Conservation (phyloP, 108 stramenopile species). For the Chaetoceros tenuissimus region DNA sequence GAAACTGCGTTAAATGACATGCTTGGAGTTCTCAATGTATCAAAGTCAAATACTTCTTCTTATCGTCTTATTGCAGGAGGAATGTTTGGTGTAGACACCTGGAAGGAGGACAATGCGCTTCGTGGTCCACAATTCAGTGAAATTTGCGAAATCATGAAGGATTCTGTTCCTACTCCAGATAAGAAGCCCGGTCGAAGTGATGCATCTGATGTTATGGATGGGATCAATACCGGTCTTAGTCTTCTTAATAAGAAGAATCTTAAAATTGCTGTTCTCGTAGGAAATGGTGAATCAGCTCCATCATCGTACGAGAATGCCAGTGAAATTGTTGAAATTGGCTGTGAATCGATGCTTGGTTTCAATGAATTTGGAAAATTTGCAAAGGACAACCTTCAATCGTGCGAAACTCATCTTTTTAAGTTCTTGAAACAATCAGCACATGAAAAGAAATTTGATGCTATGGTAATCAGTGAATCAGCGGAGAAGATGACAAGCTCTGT, state of each 20-base stretch:
- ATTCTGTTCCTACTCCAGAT: background rate
- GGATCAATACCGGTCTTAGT: slow-evolving; percentile 8
- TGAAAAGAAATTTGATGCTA: background rate
- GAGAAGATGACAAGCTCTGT: background rate
- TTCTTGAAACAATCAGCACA: background rate
- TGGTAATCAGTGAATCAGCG: background rate
- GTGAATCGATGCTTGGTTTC: background rate
- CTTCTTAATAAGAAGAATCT: slow-evolving; percentile 1
- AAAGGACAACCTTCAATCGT: background rate
- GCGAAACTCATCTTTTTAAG: background rate
- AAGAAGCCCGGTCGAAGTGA: background rate
- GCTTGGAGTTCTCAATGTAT: slow-evolving; percentile 19
- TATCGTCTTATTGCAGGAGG: slow-evolving; percentile 74
- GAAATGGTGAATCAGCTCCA: background rate
- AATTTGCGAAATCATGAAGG: background rate
- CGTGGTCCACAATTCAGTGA: slow-evolving; percentile 47
- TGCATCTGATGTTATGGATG: background rate
- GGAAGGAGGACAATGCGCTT: slow-evolving; percentile 69
- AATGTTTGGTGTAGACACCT: slow-evolving; percentile 66
- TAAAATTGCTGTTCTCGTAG: slow-evolving; percentile 18
- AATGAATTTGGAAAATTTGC: background rate
- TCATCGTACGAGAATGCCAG: background rate
- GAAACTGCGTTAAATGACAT: slow-evolving; percentile 21
- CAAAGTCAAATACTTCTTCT: slow-evolving; percentile 15
- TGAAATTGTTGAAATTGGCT: background rate